phyloP scores from a whole-genome alignment of 139 green algal species.

The Volvox reticuliferus region DNA sequence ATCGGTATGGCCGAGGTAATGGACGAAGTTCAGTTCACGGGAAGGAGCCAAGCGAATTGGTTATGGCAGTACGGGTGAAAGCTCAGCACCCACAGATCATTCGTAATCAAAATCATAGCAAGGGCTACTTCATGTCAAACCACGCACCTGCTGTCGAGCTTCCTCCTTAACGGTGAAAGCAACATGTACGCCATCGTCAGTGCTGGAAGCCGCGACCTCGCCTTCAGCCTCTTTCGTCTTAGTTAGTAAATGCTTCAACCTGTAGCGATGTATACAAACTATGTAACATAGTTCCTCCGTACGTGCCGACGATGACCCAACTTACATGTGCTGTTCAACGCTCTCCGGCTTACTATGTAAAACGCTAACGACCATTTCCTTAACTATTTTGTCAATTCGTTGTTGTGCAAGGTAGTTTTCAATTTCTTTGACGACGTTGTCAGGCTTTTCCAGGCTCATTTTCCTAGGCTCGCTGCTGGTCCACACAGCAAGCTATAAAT shows the following conservation, averaged over 20 bases:
- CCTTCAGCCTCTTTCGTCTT: background rate
- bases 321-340: constrained; percentile 26
- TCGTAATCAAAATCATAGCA: background rate
- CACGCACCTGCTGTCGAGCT: background rate
- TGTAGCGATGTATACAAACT: background rate
- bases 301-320: background rate
- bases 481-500: too few relatives aligned
- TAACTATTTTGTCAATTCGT: constrained; percentile 11
- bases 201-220: background rate
- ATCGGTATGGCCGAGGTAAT: too few relatives aligned
- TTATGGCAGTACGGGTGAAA: too few relatives aligned
- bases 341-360: constrained; percentile 11
- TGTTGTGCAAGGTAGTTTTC: constrained; percentile 13
- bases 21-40: too few relatives aligned
- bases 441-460: constrained; percentile 19
- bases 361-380: constrained; percentile 20
- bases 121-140: background rate
- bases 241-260: constrained; percentile 12
- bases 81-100: too few relatives aligned
- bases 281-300: background rate
- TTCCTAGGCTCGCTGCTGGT: too few relatives aligned
- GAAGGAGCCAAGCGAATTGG: too few relatives aligned
- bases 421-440: background rate
- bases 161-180: background rate
- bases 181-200: constrained; percentile 4